phyloP scores from a whole-genome alignment of 345 rosid species.

The Triadica sebifera region DNA sequence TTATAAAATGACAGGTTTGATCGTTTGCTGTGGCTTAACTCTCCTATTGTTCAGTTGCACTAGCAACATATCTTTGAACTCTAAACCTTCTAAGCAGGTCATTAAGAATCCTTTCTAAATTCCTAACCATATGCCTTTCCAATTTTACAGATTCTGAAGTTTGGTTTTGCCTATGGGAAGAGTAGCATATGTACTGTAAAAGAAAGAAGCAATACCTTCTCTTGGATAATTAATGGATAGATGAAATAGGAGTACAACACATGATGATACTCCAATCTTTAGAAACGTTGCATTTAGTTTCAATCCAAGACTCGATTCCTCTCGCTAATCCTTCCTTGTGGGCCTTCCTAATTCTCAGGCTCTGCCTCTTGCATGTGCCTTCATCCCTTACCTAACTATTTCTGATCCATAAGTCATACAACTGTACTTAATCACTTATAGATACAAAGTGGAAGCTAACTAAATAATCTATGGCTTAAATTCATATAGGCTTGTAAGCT shows the following conservation, averaged over 20 bases:
- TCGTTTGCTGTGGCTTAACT: neutral
- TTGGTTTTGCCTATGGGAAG: no score
- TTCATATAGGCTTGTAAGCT: no score
- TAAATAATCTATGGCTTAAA: neutral
- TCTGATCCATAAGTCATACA: constrained; percentile 10
- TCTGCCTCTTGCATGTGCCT: constrained; percentile 47
- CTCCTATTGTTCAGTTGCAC: neutral
- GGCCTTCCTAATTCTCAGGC: constrained; percentile 34
- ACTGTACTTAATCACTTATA: constrained; percentile 2
- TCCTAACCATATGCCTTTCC: neutral
- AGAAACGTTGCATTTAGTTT: no score
- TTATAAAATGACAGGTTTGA: neutral
- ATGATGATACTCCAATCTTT: neutral
- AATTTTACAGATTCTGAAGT: neutral
- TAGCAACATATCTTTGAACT: neutral
- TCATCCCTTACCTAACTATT: constrained; percentile 21
- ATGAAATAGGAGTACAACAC: neutral
- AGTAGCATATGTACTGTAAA: no score
- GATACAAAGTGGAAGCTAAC: neutral
- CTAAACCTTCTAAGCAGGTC: neutral
- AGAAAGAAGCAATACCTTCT: no score
- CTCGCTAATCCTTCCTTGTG: constrained; percentile 24
- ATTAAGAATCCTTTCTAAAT: neutral
- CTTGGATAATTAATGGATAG: neutral
- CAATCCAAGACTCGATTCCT: constrained; percentile 14